Evolutionary conservation across 1,284 basidiomycete species (phyloP).

Genomic region (Singerocomus inundabilis): DNA sequence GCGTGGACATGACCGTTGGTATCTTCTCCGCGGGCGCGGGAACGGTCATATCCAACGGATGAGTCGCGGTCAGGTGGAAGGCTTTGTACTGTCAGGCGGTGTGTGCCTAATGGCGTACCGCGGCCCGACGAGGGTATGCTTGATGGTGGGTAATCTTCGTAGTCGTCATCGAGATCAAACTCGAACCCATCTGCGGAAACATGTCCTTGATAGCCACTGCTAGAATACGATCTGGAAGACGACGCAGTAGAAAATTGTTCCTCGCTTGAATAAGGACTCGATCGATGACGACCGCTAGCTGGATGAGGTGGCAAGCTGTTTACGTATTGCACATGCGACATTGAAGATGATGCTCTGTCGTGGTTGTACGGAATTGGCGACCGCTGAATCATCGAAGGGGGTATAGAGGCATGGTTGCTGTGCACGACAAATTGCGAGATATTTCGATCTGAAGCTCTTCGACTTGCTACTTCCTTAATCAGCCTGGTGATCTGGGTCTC

Average conservation of each 20-base stretch:
- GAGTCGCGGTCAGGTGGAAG: constrained; percentile 58
- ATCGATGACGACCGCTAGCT: constrained; percentile 39
- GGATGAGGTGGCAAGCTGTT: constrained; percentile 38
- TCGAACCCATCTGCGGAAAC: constrained; percentile 67
- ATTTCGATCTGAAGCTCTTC: constrained; percentile 61
- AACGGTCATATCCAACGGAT: constrained; percentile 46
- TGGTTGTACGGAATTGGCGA: constrained; percentile 37
- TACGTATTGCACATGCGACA: constrained; percentile 30
- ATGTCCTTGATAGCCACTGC: constrained; percentile 53
- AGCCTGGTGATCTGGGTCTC: constrained; percentile 85
- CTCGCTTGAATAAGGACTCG: constrained; percentile 42
- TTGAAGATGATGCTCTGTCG: constrained; percentile 45
- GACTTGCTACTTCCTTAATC: constrained; percentile 68
- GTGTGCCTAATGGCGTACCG: constrained; percentile 61
- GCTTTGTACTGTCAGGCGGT: constrained; percentile 55
- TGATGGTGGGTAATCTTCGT: constrained; percentile 64
- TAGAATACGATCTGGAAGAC: constrained; percentile 37
- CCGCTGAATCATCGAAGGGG: constrained; percentile 27
- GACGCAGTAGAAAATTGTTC: constrained; percentile 36
- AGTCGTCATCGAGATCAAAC: constrained; percentile 66
- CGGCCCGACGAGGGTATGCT: constrained; percentile 59
- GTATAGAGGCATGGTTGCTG: constrained; percentile 27
- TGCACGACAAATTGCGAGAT: constrained; percentile 41
- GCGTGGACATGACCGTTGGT: constrained; percentile 61
- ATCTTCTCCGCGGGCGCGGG: constrained; percentile 75